Base-by-base conservation (phyloP, 345 rosid genomes). In the Kandelia obovata region DNA sequence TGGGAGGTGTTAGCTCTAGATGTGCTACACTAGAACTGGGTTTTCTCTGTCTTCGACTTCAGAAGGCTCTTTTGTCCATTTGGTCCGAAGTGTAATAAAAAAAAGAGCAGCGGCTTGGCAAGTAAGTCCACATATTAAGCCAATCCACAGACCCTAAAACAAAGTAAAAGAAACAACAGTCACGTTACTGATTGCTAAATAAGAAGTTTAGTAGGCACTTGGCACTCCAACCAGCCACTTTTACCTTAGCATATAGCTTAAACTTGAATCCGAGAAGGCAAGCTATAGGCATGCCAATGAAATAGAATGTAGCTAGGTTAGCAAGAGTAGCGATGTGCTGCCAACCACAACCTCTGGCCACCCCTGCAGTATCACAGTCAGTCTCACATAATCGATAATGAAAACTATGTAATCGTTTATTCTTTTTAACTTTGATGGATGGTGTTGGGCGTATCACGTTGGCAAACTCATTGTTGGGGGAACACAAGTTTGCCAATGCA, bases 261-360 rank as follows among this genome's bases (percentile, higher is more conserved):
- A 81, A 72, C 78, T 85, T 83, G 75, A 93, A 86, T 34, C 83
- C 90, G 19, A 85, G 83, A 10, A 89, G 27, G 7, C 35, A 61
- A 0, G 89, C 83, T 16, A 85, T 66, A 0, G 89, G 91, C 82
- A 86, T 71, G 59, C 90, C 92, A 49, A 88, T 73, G 1, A 74
- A 27, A 72, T 79, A 89, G 28, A 83, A 86, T 19, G 89, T 79
- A 20, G 66, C 84, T 35, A 91, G 73, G 67, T 91, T 89, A 17
- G 70, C 84, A 61, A 70, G 62, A 1, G 82, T 80, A 5, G 76
- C 98, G 59, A 87, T 49, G 1, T 73, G 86, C 62, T 93, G 94
- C 94, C 94, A 89, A 17, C 92, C 97, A 8, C 96, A 83, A 37
- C 92, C 97, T 78, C 96, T 85, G 0, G 86, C 85, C 56, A 88